Conservation (phyloP, 208 protist genomes). For the Trypanosoma avium region DNA sequence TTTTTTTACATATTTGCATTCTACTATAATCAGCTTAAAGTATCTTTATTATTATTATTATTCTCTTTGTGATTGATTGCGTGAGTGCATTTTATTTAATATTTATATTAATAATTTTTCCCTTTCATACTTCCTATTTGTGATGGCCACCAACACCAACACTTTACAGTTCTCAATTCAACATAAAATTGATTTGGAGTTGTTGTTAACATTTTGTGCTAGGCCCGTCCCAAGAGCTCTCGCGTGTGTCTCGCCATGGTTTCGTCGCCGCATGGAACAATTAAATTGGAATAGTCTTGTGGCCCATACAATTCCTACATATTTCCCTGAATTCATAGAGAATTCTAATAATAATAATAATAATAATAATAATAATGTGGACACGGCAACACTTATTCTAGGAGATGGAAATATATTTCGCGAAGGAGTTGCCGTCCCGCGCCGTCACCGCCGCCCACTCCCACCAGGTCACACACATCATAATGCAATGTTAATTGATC, state of each 20-base stretch:
- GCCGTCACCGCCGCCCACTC: background rate
- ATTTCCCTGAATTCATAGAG: conserved; percentile 7
- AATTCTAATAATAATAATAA: background rate
- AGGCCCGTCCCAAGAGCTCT: conserved; percentile 25
- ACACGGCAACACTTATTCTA: background rate
- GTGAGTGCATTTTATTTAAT: too few relatives aligned
- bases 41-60: too few relatives aligned
- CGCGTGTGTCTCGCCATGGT: conserved; percentile 21
- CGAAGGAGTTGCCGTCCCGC: conserved; percentile 1
- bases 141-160: too few relatives aligned
- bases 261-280: conserved; percentile 37
- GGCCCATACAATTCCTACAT: background rate
- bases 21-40: too few relatives aligned
- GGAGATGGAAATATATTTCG: background rate
- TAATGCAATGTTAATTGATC: conserved; percentile 9
- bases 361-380: background rate
- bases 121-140: too few relatives aligned
- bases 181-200: conserved; percentile 24
- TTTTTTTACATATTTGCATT: too few relatives aligned
- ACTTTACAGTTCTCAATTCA: too few relatives aligned
- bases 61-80: too few relatives aligned
- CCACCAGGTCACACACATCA: background rate
- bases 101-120: too few relatives aligned
- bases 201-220: conserved; percentile 26
- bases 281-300: conserved; percentile 21